Conservation (phyloP, 805 yeast genomes). For the Candida coleopterorum region DNA sequence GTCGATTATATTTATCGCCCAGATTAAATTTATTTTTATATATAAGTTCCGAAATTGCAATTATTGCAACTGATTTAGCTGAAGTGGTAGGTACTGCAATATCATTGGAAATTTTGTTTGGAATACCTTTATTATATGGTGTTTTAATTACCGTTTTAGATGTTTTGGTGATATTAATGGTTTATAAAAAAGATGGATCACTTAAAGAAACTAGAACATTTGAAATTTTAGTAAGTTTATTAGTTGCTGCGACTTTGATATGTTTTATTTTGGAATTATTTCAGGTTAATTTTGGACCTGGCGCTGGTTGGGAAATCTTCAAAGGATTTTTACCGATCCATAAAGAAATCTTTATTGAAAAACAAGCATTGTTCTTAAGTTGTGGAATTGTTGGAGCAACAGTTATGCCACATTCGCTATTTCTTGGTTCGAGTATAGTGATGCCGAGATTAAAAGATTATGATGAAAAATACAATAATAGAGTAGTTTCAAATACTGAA, state of each 20-base stretch:
- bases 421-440: conserved; percentile 41
- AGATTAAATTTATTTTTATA: conserved; percentile 64
- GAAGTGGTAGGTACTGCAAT: conserved; percentile 95
- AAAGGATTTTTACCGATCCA: conserved; percentile 65
- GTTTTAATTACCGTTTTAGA: conserved; percentile 77
- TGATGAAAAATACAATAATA: conserved; percentile 18
- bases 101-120: conserved; percentile 69
- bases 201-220: conserved; percentile 71
- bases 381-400: conserved; percentile 46
- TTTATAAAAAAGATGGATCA: conserved; percentile 71
- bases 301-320: conserved; percentile 47
- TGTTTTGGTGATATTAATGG: conserved; percentile 71
- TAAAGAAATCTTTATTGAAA: conserved; percentile 26
- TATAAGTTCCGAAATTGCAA: conserved; percentile 75
- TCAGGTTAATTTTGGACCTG: conserved; percentile 48
- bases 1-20: conserved; percentile 63
- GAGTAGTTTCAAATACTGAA: neutral
- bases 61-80: conserved; percentile 88
- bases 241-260: conserved; percentile 68
- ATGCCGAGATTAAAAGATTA: conserved; percentile 40
- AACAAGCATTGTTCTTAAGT: conserved; percentile 37
- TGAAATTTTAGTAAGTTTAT: conserved; percentile 65
- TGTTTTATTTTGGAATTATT: conserved; percentile 72
- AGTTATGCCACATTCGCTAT: conserved; percentile 46
- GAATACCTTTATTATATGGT: conserved; percentile 70